Evolutionary conservation across 345 rosid genomes (phyloP), one percentile per base, ranked within the genome.

Genomic region (Lagerstroemia speciosa): DNA sequence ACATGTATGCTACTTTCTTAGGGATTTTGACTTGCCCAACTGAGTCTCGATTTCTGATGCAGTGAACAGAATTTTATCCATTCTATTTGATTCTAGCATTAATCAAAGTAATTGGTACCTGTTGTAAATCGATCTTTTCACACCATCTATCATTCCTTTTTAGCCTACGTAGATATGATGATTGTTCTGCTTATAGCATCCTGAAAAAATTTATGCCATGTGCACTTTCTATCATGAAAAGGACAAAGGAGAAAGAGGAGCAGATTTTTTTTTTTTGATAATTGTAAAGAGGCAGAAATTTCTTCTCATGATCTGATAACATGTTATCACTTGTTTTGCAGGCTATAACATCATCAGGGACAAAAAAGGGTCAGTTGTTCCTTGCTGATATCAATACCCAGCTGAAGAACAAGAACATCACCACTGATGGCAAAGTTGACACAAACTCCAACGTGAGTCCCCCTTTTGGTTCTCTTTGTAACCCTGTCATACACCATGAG

Each of bases 341-440:
- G 99, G 81, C 91, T 1, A 80, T 94, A 66, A 89, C 99, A 36
- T 79, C 96, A 11, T 65, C 86, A 16, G 99, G 89, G 69, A 78
- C 70, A 0, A 89, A 86, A 86, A 94, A 94, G 75, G 98, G 93
- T 61, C 89, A 83, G 4, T 20, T 89, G 24, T 82, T 94, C 71
- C 67, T 87, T 29, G 97, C 89, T 71, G 99, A 94, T 86, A 83
- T 94, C 33, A 78, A 73, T 69, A 88, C 97, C 50, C 96, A 85
- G 85, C 81, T 91, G 79, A 94, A 84, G 89, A 91, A 85, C 84
- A 94, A 86, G 83, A 94, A 89, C 69, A 55, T 88, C 80, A 91
- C 95, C 16, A 79, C 92, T 76, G 96, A 94, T 72, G 74, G 91
- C 79, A 94, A 94, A 87, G 95, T 91, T 3, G 89, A 88, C 79